A percentile compares a stretch with the other conserved stretches of the same genome.
Evolutionary conservation across 2,329 filamentous ascomycete species (phyloP).

Genomic region (Dothidotthia symphoricarpi): DNA sequence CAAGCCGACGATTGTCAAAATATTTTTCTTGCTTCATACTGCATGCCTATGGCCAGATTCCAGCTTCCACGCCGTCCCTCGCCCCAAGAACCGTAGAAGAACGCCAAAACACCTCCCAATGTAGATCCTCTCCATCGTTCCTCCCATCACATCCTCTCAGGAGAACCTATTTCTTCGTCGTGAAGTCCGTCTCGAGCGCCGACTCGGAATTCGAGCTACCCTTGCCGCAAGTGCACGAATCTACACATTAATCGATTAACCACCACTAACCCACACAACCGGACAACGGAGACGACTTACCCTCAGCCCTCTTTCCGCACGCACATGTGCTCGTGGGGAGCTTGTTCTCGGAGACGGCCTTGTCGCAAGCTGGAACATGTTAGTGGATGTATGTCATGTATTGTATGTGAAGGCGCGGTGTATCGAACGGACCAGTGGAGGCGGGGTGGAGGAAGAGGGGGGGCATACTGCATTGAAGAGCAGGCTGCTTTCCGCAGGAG

Average conservation of each 20-base stretch:
- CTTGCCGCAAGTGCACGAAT: slow-evolving; percentile 77
- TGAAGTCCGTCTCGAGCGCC: slow-evolving; percentile 80
- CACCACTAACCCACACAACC: not conserved
- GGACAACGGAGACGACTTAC: slow-evolving; percentile 49
- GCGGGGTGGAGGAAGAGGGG: slow-evolving; percentile 7
- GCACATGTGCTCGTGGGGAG: slow-evolving; percentile 67
- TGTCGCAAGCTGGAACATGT: slow-evolving; percentile 60
- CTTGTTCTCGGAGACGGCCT: slow-evolving; percentile 72
- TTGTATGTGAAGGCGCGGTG: too few species aligned
- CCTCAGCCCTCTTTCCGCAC: slow-evolving; percentile 71
- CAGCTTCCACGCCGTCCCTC: not conserved
- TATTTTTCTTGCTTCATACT: too few species aligned
- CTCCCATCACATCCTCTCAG: too few species aligned
- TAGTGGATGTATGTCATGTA: slow-evolving; percentile 13
- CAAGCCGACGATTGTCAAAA: too few species aligned
- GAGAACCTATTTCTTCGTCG: slow-evolving; percentile 59
- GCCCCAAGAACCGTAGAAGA: not conserved
- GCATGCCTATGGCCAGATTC: too few species aligned
- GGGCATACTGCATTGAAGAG: slow-evolving; percentile 69
- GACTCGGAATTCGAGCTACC: slow-evolving; percentile 61
- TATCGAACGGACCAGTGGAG: too few species aligned
- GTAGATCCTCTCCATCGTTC: too few species aligned
- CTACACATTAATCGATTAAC: slow-evolving; percentile 23
- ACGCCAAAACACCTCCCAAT: too few species aligned
- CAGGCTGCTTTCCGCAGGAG: slow-evolving; percentile 86